Evolutionary conservation across 2,329 filamentous ascomycete genomes (phyloP).

Genomic region (Kalmusia sp.): DNA sequence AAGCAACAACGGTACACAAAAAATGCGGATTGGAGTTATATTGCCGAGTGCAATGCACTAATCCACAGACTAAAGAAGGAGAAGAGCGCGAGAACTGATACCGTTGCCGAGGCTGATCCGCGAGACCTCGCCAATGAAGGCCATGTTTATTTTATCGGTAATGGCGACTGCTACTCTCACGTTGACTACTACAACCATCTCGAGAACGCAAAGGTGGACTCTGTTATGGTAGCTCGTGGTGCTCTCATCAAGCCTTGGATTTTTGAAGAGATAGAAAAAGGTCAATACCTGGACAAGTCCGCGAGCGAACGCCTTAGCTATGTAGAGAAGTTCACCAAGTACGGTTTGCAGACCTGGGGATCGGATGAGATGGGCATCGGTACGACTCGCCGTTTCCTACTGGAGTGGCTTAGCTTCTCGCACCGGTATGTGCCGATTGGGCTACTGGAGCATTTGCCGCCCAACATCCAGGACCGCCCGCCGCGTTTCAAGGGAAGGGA

Average conservation of each 20-base stretch:
- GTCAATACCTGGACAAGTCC: slow-evolving; percentile 95
- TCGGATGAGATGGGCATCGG: slow-evolving; percentile 94
- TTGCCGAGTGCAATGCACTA: slow-evolving; percentile 84
- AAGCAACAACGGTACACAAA: slow-evolving; percentile 94
- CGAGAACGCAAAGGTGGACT: slow-evolving; percentile 79
- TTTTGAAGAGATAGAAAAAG: slow-evolving; percentile 92
- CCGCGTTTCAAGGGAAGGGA: slow-evolving; percentile 83
- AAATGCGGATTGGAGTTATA: slow-evolving; percentile 94
- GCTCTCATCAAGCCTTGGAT: slow-evolving; percentile 98
- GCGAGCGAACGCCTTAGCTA: slow-evolving; percentile 84
- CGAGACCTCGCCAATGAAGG: slow-evolving; percentile 72
- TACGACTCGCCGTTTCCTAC: slow-evolving; percentile 86
- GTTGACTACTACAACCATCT: slow-evolving; percentile 83
- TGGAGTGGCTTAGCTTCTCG: slow-evolving; percentile 95
- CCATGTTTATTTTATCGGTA: slow-evolving; percentile 90
- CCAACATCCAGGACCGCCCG: slow-evolving; percentile 86
- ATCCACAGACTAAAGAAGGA: slow-evolving; percentile 80
- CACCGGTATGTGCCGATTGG: slow-evolving; percentile 92
- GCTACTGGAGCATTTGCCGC: slow-evolving; percentile 85
- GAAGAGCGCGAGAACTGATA: slow-evolving; percentile 73
- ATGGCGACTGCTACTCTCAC: slow-evolving; percentile 96
- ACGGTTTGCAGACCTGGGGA: slow-evolving; percentile 93
- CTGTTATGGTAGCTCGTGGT: slow-evolving; percentile 96
- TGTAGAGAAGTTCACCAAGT: slow-evolving; percentile 87
- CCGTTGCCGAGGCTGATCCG: slow-evolving; percentile 76